Percentiles rank a stretch among this genome's conserved stretches.
Evolutionary conservation across 1,284 basidiomycete genomes (phyloP).

Genomic region (Ganoderma sinense): DNA sequence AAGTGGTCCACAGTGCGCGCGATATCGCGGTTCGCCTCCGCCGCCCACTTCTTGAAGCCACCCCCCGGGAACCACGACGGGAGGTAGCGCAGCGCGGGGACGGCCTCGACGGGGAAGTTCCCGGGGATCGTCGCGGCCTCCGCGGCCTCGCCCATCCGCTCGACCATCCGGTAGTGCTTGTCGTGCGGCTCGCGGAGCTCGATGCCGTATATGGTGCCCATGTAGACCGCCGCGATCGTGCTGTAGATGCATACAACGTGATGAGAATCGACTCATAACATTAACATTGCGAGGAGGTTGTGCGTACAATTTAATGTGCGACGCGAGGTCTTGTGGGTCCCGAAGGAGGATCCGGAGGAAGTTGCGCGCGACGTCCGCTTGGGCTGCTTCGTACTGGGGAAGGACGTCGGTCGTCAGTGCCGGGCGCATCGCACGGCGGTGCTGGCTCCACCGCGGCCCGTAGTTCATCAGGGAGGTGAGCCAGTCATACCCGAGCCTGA

Average conservation of each 20-base stretch:
- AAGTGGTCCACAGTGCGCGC: constrained; percentile 17
- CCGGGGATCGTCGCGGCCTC: constrained; percentile 25
- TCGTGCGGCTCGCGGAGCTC: constrained; percentile 34
- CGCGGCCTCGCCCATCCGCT: constrained; percentile 18
- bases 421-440: constrained; percentile 23
- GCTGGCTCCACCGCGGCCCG: constrained; percentile 21
- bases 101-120: constrained; percentile 22
- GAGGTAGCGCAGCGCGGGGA: constrained; percentile 21
- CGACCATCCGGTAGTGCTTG: constrained; percentile 16
- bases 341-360: constrained; percentile 19
- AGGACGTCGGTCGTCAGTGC: constrained; percentile 14
- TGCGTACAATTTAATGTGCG: constrained; percentile 24
- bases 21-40: constrained; percentile 16
- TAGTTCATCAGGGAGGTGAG: constrained; percentile 27
- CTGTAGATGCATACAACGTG: constrained; percentile 22
- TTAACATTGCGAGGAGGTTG: not conserved
- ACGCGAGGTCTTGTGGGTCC: constrained; percentile 14
- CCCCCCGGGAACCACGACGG: constrained; percentile 27
- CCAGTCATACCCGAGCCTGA: constrained; percentile 21
- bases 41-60: constrained; percentile 19
- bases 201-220: constrained; percentile 44
- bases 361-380: constrained; percentile 2
- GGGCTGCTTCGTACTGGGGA: constrained; percentile 11
- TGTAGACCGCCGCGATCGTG: constrained; percentile 37
- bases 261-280: too few species aligned